phyloP scores from a whole-genome alignment of 2,329 filamentous ascomycete genomes.

The Leptosphaerulina australis region DNA sequence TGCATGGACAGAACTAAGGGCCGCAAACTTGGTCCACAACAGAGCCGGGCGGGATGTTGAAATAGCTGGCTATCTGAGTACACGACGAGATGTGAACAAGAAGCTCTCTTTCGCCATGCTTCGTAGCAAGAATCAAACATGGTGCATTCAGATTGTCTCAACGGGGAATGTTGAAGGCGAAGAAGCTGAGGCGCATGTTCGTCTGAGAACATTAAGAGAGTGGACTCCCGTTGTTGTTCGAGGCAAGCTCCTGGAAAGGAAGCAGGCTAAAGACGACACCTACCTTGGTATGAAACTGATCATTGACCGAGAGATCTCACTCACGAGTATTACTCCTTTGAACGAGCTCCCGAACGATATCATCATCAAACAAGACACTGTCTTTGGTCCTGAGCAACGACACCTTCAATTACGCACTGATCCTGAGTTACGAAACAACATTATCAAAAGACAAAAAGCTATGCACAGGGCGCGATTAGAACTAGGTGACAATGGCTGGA shows the following conservation, averaged over 20 bases:
- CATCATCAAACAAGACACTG: constrained; percentile 74
- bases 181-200: constrained; percentile 36
- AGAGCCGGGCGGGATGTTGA: constrained; percentile 17
- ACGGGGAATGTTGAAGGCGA: constrained; percentile 43
- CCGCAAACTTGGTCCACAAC: constrained; percentile 7
- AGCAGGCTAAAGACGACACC: constrained; percentile 42
- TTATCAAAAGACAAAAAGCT: constrained; percentile 71
- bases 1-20: constrained; percentile 33
- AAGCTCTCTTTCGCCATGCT: constrained; percentile 73
- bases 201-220: constrained; percentile 53
- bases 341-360: constrained; percentile 78
- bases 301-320: constrained; percentile 62
- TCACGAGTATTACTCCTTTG: constrained; percentile 68
- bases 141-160: constrained; percentile 59
- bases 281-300: constrained; percentile 44
- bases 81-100: constrained; percentile 69
- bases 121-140: constrained; percentile 51
- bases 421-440: constrained; percentile 66
- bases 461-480: constrained; percentile 60
- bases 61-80: constrained; percentile 70
- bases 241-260: constrained; percentile 56
- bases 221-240: constrained; percentile 62
- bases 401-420: constrained; percentile 87
- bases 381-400: constrained; percentile 75
- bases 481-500: constrained; percentile 64